Conservation (phyloP, 2,329 filamentous ascomycete species). For the Exophiala phaeomuriformis region DNA sequence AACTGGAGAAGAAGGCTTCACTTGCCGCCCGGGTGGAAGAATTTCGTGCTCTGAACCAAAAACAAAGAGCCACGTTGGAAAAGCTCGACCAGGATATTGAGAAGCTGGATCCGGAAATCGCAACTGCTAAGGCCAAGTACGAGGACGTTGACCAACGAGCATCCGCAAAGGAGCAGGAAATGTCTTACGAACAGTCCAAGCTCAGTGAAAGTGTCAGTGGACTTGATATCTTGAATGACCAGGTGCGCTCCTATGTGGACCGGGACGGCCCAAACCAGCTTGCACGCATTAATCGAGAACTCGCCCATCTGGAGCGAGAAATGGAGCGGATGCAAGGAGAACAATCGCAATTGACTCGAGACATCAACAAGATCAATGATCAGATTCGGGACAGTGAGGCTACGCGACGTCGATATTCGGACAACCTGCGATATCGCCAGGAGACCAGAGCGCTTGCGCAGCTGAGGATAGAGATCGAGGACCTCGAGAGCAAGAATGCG, state of each 20-base stretch:
- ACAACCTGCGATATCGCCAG: constrained; percentile 81
- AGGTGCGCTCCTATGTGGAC: constrained; percentile 73
- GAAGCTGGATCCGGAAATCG: constrained; percentile 65
- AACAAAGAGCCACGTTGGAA: constrained; percentile 64
- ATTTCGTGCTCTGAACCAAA: constrained; percentile 58
- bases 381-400: constrained; percentile 72
- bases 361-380: constrained; percentile 69
- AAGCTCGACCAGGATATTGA: constrained; percentile 66
- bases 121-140: constrained; percentile 65
- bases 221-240: constrained; percentile 64
- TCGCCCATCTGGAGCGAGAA: constrained; percentile 59
- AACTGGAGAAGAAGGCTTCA: constrained; percentile 72
- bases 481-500: constrained; percentile 71
- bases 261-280: constrained; percentile 67
- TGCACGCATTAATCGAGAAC: constrained; percentile 59
- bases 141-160: constrained; percentile 69
- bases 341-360: constrained; percentile 57
- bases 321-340: constrained; percentile 62
- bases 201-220: constrained; percentile 69
- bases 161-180: constrained; percentile 62
- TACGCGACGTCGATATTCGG: constrained; percentile 76
- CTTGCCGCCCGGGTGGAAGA: constrained; percentile 66
- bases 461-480: constrained; percentile 61
- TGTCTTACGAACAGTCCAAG: constrained; percentile 62
- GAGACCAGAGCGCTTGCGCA: constrained; percentile 61